Conservation (phyloP, 768 basidiomycete genomes). For the Ephemerocybe angulata region DNA sequence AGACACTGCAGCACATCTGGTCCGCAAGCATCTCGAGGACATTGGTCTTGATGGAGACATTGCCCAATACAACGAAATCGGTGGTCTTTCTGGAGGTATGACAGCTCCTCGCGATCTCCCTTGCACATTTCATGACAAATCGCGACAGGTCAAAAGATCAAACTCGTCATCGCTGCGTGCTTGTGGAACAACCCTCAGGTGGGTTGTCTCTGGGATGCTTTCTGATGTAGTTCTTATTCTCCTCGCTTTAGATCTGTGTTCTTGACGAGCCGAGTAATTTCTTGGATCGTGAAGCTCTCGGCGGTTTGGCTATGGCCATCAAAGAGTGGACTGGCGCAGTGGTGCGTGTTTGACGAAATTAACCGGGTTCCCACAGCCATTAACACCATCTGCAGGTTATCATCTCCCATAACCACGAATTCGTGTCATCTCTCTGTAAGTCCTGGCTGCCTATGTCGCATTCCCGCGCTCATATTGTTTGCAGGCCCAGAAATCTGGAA, state of each 20-base stretch:
- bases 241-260: conserved; percentile 52
- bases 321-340: conserved; percentile 93
- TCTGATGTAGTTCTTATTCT: neutral
- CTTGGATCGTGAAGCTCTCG: conserved; percentile 92
- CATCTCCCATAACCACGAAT: conserved; percentile 94
- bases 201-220: conserved; percentile 16
- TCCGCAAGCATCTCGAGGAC: conserved; percentile 91
- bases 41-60: conserved; percentile 97
- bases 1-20: conserved; percentile 75
- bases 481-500: conserved; percentile 93
- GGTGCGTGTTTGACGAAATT: conserved; percentile 38
- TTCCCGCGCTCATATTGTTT: conserved; percentile 4
- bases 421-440: conserved; percentile 78
- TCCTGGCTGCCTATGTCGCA: conserved; percentile 16
- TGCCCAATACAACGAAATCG: conserved; percentile 96
- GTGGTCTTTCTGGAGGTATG: conserved; percentile 86
- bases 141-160: conserved; percentile 84
- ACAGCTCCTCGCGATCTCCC: neutral
- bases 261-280: conserved; percentile 96
- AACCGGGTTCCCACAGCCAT: conserved; percentile 13
- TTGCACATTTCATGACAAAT: neutral
- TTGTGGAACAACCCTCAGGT: conserved; percentile 96
- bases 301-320: conserved; percentile 92
- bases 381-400: conserved; percentile 57
- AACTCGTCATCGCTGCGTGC: conserved; percentile 90